Evolutionary conservation across 83 land plant genomes (phyloP).

Genomic region (Isoetes engelmannii): DNA sequence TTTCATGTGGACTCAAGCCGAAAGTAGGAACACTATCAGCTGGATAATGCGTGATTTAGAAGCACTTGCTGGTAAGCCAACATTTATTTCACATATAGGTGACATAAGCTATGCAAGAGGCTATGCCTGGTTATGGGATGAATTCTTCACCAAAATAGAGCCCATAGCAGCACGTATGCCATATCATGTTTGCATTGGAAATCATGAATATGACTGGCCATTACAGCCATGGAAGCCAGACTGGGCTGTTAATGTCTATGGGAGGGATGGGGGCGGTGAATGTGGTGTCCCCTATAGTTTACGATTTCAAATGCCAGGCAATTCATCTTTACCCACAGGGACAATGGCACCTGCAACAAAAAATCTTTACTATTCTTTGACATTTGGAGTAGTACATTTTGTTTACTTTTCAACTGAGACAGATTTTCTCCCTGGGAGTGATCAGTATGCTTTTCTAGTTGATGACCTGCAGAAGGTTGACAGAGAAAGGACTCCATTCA

Average conservation of each 20-base stretch:
- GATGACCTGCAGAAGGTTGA: constrained; percentile 57
- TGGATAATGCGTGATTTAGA: constrained; percentile 83
- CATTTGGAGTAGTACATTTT: constrained; percentile 70
- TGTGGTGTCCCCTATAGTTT: constrained; percentile 94
- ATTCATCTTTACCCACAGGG: constrained; percentile 64
- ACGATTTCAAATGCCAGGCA: constrained; percentile 83
- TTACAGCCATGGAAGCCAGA: constrained; percentile 77
- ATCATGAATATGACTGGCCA: constrained; percentile 95
- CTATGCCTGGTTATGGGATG: constrained; percentile 85
- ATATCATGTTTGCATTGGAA: constrained; percentile 87
- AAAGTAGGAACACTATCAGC: constrained; percentile 59
- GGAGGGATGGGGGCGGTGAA: constrained; percentile 85
- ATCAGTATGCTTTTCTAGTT: constrained; percentile 59
- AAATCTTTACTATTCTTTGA: constrained; percentile 72
- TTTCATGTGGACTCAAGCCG: constrained; percentile 58
- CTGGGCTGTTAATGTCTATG: constrained; percentile 48
- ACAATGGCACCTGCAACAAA: constrained; percentile 50
- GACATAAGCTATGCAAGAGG: constrained; percentile 93
- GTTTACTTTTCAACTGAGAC: constrained; percentile 86
- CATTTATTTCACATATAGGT: constrained; percentile 81
- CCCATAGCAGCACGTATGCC: constrained; percentile 69
- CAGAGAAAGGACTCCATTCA: constrained; percentile 65
- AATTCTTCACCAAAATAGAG: constrained; percentile 63
- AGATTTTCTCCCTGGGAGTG: constrained; percentile 63
- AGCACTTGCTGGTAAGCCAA: constrained; percentile 56